Evolutionary conservation across 2,329 filamentous ascomycete genomes (phyloP).

Genomic region (Sporothrix mexicana): DNA sequence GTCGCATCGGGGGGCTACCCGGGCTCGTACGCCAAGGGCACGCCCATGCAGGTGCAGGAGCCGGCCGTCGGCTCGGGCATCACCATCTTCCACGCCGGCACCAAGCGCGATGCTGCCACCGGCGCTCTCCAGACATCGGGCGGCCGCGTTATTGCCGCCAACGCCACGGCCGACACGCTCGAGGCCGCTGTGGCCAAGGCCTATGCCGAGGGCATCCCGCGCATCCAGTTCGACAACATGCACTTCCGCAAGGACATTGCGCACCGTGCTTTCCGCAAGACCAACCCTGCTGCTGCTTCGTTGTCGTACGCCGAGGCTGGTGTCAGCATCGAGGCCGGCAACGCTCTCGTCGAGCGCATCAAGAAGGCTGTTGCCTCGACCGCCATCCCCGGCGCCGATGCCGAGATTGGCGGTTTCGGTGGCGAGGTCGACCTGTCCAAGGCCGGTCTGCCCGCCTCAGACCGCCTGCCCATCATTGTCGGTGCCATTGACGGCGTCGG

Average conservation of each 20-base stretch:
- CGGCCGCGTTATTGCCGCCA: constrained; percentile 92
- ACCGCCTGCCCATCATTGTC: constrained; percentile 85
- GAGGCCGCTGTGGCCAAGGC: constrained; percentile 83
- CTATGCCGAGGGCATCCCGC: constrained; percentile 76
- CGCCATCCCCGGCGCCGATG: constrained; percentile 82
- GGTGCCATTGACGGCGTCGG: constrained; percentile 95
- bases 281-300: constrained; percentile 44
- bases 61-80: constrained; percentile 57
- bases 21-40: constrained; percentile 81
- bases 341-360: constrained; percentile 89
- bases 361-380: constrained; percentile 89
- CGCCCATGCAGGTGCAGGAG: constrained; percentile 57
- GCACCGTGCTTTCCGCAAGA: constrained; percentile 68
- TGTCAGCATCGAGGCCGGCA: constrained; percentile 93
- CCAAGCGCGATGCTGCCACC: constrained; percentile 63
- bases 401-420: constrained; percentile 93
- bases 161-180: constrained; percentile 73
- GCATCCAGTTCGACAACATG: constrained; percentile 85
- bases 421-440: constrained; percentile 80
- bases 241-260: constrained; percentile 95
- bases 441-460: constrained; percentile 74
- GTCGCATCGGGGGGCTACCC: constrained; percentile 92
- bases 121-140: constrained; percentile 75
- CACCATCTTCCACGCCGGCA: constrained; percentile 93
- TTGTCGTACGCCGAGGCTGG: constrained; percentile 94